Evolutionary conservation across 768 basidiomycete genomes (phyloP).

Genomic region (Hydnum rufescens): DNA sequence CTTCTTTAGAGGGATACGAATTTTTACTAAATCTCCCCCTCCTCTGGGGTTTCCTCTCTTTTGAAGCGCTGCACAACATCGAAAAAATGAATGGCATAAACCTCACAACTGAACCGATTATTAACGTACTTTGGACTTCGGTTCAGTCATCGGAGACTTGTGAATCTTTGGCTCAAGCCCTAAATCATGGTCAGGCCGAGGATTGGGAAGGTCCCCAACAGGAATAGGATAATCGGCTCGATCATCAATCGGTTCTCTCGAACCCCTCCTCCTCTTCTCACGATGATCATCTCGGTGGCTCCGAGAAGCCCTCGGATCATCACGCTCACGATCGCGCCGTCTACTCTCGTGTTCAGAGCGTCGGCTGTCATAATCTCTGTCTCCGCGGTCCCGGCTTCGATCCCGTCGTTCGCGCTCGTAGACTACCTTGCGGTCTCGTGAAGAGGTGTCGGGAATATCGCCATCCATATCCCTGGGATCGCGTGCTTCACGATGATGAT

Average conservation of each 20-base stretch:
- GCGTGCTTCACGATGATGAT: constrained; percentile 4
- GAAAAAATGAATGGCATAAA: not conserved
- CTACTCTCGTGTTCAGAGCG: not conserved
- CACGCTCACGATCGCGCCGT: constrained; percentile 12
- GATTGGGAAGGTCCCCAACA: not conserved
- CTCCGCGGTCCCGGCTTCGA: constrained; percentile 24
- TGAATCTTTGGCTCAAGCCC: not conserved
- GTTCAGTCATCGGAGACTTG: not conserved
- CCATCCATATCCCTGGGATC: constrained; percentile 19
- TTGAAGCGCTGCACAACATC: constrained; percentile 1
- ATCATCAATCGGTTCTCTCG: not conserved
- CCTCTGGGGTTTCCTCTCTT: constrained; percentile 59
- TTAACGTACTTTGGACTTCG: constrained; percentile 4
- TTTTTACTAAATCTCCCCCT: constrained; percentile 53
- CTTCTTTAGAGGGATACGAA: too few species aligned
- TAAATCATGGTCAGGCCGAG: not conserved
- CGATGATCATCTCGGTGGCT: constrained; percentile 9
- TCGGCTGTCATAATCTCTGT: constrained; percentile 10
- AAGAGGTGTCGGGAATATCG: constrained; percentile 17
- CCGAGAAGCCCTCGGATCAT: constrained; percentile 9
- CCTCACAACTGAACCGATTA: not conserved
- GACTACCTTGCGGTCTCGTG: constrained; percentile 9
- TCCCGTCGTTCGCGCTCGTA: constrained; percentile 24
- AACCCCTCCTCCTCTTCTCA: constrained; percentile 21
- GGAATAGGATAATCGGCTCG: not conserved